Evolutionary conservation across 192 early-diverging fungal genomes (phyloP), one percentile per base, ranked within the genome.

Genomic region (Backusella westeae): DNA sequence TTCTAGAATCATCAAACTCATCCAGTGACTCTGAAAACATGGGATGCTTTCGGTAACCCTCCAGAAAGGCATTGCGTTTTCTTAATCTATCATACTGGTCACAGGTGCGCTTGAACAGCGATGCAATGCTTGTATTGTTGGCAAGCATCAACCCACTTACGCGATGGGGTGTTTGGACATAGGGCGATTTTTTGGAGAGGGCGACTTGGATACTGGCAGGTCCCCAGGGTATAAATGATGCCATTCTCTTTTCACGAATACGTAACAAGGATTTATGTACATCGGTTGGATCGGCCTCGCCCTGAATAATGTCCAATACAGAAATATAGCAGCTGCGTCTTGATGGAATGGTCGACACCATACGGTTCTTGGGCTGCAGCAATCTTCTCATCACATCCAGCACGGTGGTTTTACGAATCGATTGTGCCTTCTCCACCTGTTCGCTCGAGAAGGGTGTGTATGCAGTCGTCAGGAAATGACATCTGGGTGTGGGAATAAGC

Each of bases 171-270:
- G 96, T 94, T 69, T 93, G 94, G 10, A 95, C 87, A 82, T 98
- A 99, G 7, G 97, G 98, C 42, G 93, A 95, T 79, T 96, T 96
- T 52, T 92, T 91, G 3, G 96, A 96, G 65, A 99, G 78, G 10
- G 98, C 97, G 1, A 99, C 98, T 80, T 99, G 98, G 77, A 99
- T 98, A 80, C 94, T 96, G 15, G 98, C 96, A 5, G 98, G 98
- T 10, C 98, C 98, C 98, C 98, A 99, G 29, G 98, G 98, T 73
- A 99, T 98, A 80, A 99, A 99, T 78, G 95, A 93, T 14, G 96
- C 97, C 63, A 99, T 81, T 23, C 95, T 87, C 34, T 96, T 90
- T 80, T 99, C 98, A 36, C 98, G 89, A 75, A 99, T 97, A 7
- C 98, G 89, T 79, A 98, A 83, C 71, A 99, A 85, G 44, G 96